phyloP scores from a whole-genome alignment of 441 rosid genomes.

The Euphorbia schlechtendalii region DNA sequence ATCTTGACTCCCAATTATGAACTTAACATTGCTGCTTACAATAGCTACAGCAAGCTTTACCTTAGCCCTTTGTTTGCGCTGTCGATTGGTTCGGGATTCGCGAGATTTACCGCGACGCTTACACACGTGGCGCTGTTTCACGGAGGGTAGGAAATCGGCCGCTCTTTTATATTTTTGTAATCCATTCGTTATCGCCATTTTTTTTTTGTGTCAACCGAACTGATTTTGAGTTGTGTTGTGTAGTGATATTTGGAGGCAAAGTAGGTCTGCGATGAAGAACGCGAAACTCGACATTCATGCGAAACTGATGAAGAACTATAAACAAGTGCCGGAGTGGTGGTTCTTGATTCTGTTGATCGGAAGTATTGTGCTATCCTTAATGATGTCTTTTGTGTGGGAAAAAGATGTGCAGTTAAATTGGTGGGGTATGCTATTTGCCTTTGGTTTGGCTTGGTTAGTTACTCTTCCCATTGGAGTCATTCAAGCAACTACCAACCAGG shows the following conservation, averaged over 20 bases:
- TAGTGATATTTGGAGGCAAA: conserved; percentile 83
- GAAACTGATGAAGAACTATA: conserved; percentile 65
- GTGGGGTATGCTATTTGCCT: conserved; percentile 98
- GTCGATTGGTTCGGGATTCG: conserved; percentile 86
- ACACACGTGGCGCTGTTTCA: conserved; percentile 87
- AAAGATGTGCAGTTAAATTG: conserved; percentile 77
- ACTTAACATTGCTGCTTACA: conserved; percentile 56
- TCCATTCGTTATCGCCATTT: not conserved
- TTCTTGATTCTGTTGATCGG: conserved; percentile 48
- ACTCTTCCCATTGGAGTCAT: conserved; percentile 99
- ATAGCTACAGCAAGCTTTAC: conserved; percentile 73
- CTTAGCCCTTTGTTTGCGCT: conserved; percentile 86
- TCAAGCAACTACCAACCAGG: conserved; percentile 99
- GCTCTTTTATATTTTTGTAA: not conserved
- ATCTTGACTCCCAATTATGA: conserved; percentile 66
- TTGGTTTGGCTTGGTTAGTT: conserved; percentile 73
- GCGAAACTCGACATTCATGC: conserved; percentile 73
- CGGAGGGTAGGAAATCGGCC: conserved; percentile 60
- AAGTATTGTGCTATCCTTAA: conserved; percentile 54
- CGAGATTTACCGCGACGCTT: conserved; percentile 79
- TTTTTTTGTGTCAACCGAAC: not conserved
- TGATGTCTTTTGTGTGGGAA: conserved; percentile 76
- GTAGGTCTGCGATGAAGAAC: conserved; percentile 66
- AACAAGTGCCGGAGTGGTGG: conserved; percentile 95
- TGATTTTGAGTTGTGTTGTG: conserved; percentile 24